Conservation (phyloP, 2,329 filamentous ascomycete genomes). For the Fusarium sp. region DNA sequence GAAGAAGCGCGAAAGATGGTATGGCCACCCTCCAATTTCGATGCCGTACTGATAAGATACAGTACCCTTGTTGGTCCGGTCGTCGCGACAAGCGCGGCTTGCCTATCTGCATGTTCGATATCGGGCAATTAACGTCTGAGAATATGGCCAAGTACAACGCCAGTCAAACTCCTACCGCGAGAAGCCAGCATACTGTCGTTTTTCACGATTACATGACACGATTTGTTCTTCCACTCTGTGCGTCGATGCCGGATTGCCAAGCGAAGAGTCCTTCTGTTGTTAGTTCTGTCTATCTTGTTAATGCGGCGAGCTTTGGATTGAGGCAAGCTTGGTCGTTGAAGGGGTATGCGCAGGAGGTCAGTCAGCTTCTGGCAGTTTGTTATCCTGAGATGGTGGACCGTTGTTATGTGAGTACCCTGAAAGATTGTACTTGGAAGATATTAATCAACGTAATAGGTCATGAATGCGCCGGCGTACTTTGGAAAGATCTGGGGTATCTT, state of each 20-base stretch:
- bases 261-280: neutral
- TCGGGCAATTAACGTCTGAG: neutral
- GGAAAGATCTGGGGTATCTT: slow-evolving; percentile 2
- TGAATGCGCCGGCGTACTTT: neutral
- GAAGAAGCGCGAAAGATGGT: neutral
- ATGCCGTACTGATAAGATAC: rapidly evolving
- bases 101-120: neutral
- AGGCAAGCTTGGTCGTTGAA: slow-evolving; percentile 5
- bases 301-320: neutral
- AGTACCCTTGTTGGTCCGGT: slow-evolving; percentile 1
- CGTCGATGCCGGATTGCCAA: neutral
- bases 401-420: neutral
- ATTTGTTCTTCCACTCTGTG: neutral
- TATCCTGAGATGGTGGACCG: neutral
- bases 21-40: rapidly evolving
- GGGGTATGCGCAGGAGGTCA: neutral
- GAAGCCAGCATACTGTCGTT: neutral
- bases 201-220: neutral
- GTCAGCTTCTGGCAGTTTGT: neutral
- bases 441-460: neutral
- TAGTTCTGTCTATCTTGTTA: neutral
- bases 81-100: neutral
- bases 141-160: neutral
- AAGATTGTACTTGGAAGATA: rapidly evolving
- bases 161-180: neutral